A percentile compares a stretch with the other conserved stretches of the same genome.
Evolutionary conservation across 2,329 filamentous ascomycete species (phyloP).

Genomic region (Drechslerella coelobrocha): DNA sequence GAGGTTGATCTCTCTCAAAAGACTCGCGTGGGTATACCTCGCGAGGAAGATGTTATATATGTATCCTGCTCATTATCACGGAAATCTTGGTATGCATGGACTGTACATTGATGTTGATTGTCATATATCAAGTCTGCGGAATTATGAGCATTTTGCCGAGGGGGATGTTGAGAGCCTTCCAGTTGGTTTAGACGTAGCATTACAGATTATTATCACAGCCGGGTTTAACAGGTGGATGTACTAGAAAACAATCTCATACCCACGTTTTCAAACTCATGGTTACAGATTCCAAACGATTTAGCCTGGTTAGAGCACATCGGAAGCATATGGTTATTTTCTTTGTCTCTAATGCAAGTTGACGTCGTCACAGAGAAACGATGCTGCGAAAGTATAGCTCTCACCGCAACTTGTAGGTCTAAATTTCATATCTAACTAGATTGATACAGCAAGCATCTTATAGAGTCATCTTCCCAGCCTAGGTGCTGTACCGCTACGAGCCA

Average conservation of each 20-base stretch:
- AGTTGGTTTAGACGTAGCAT: background rate
- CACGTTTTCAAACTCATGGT: constrained; percentile 5
- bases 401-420: no score
- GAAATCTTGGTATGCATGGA: background rate
- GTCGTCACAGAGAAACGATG: no score
- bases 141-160: constrained; percentile 38
- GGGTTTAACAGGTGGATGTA: background rate
- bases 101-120: background rate
- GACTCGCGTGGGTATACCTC: constrained; percentile 12
- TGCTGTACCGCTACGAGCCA: no score
- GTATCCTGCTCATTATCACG: constrained; percentile 28
- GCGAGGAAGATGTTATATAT: constrained; percentile 24
- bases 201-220: no score
- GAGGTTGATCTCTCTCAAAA: constrained; percentile 47
- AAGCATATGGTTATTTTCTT: background rate
- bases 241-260: constrained; percentile 9
- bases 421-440: no score
- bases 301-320: background rate
- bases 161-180: constrained; percentile 19
- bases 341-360: no score
- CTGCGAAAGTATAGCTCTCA: no score
- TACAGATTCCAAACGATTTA: background rate
- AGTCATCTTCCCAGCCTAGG: no score
- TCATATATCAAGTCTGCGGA: no score
- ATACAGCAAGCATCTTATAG: no score